phyloP scores from a whole-genome alignment of 495 filamentous ascomycete genomes.

The Talaromyces liani region DNA sequence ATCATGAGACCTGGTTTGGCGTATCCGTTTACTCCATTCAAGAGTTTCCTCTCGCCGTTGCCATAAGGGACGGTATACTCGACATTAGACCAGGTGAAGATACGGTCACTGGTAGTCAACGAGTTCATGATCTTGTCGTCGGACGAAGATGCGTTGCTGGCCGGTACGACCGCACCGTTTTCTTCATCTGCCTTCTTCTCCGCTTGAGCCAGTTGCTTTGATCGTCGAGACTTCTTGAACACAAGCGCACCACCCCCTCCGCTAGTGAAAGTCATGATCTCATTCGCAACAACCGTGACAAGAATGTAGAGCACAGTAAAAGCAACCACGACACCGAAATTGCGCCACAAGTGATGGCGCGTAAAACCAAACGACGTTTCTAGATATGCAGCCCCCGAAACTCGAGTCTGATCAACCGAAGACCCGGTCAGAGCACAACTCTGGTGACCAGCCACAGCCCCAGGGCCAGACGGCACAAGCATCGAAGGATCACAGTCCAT shows the following conservation, averaged over 20 bases:
- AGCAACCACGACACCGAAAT: slow-evolving; percentile 68
- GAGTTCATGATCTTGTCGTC: slow-evolving; percentile 41
- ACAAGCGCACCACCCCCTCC: slow-evolving; percentile 53
- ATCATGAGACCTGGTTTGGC: slow-evolving; percentile 76
- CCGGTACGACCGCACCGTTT: slow-evolving; percentile 29
- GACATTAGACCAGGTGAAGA: slow-evolving; percentile 72
- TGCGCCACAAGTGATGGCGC: slow-evolving; percentile 65
- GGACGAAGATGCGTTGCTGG: slow-evolving; percentile 33
- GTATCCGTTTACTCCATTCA: slow-evolving; percentile 67
- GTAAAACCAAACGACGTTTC: slow-evolving; percentile 49
- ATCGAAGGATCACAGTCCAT: slow-evolving; percentile 54
- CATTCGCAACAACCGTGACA: slow-evolving; percentile 55
- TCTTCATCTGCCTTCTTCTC: slow-evolving; percentile 38
- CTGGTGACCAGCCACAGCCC: slow-evolving; percentile 43
- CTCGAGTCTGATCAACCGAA: slow-evolving; percentile 27
- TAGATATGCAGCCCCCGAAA: slow-evolving; percentile 57
- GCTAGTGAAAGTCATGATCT: slow-evolving; percentile 43
- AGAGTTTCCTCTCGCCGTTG: slow-evolving; percentile 59
- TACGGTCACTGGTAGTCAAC: slow-evolving; percentile 52
- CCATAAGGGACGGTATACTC: slow-evolving; percentile 67
- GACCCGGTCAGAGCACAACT: slow-evolving; percentile 57
- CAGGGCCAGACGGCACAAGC: slow-evolving; percentile 50
- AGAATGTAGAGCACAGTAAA: slow-evolving; percentile 63
- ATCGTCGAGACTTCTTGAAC: slow-evolving; percentile 59
- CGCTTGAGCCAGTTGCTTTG: slow-evolving; percentile 44